Evolutionary conservation across 805 yeast species (phyloP), one percentile per base, ranked within the genome.

Genomic region (Candida broadrunensis): DNA sequence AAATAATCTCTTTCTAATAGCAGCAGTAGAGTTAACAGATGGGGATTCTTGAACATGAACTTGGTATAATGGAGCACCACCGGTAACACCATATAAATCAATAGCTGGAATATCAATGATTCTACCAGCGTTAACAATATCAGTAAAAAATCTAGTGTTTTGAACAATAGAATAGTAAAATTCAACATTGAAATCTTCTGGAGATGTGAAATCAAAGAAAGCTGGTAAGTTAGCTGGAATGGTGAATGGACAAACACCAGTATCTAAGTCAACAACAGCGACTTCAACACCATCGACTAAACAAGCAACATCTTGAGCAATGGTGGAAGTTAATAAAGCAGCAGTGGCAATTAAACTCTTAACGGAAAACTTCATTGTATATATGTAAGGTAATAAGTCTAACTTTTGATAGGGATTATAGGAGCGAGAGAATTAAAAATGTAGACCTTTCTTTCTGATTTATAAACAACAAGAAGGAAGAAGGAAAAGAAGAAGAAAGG

Each of bases 191-290:
- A 59, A 67, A 47, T 67, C 61, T 30, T 63, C 63, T 20, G 42
- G 37, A 35, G 60, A 51, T 16, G 25, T 45, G 52, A 50, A 66
- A 27, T 50, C 49, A 49, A 63, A 66, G 45, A 52, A 52, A 29
- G 42, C 43, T 31, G 70, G 65, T 36, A 46, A 58, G 21, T 36
- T 5, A 2, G 48, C 37, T 43, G 70, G 71, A 37, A 68, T 45
- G 17, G 60, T 45, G 63, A 67, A 67, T 35, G 65, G 60, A 56
- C 74, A 68, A 6, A 41, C 42, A 43, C 71, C 74, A 33, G 73
- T 60, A 41, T 60, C 72, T 47, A 59, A 59, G 54, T 65, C 72
- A 27, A 68, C 74, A 31, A 56, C 55, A 18, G 66, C 63, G 32
- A 55, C 58, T 30, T 53, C 41, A 23, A 26, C 53, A 46, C 71